Conservation (phyloP, 2,329 filamentous ascomycete species). For the Aspergillus sp. region DNA sequence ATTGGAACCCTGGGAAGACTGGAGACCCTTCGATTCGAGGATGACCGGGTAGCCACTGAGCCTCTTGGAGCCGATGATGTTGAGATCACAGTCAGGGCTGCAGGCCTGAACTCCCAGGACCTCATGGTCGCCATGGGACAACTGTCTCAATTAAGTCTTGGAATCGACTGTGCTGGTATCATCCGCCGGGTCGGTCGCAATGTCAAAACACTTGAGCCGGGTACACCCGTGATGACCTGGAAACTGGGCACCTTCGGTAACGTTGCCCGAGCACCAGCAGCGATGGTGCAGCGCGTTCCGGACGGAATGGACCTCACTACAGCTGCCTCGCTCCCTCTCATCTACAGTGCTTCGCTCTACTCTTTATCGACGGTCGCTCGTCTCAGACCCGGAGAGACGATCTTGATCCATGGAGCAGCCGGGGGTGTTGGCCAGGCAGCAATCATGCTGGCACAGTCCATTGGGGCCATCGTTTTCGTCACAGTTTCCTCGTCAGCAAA, state of each 20-base stretch:
- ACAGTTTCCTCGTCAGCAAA: slow-evolving; percentile 7
- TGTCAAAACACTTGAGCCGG: not conserved
- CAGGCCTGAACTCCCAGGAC: not conserved
- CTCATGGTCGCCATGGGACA: slow-evolving; percentile 1
- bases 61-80: not conserved
- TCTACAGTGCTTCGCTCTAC: slow-evolving; percentile 8
- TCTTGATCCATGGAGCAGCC: slow-evolving; percentile 7
- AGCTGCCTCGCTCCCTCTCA: not conserved
- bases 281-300: not conserved
- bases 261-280: not conserved
- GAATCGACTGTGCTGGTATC: not conserved
- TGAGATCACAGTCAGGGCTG: not conserved
- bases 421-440: slow-evolving; percentile 7
- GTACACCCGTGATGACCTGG: not conserved
- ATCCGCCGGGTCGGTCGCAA: not conserved
- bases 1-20: not conserved
- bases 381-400: slow-evolving; percentile 7
- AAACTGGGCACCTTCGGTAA: not conserved
- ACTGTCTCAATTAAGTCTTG: not conserved
- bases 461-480: slow-evolving; percentile 11
- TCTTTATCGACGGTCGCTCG: slow-evolving; percentile 9
- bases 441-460: slow-evolving; percentile 1
- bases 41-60: not conserved
- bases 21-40: slow-evolving; percentile 1
- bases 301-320: not conserved